Percentiles rank a stretch among this genome's conserved stretches.
These are phyloP conservation scores for Dichotomopilus funicola DNA, from an alignment of 2,329 filamentous ascomycete genomes.

Conservation along the genomic window DNA sequence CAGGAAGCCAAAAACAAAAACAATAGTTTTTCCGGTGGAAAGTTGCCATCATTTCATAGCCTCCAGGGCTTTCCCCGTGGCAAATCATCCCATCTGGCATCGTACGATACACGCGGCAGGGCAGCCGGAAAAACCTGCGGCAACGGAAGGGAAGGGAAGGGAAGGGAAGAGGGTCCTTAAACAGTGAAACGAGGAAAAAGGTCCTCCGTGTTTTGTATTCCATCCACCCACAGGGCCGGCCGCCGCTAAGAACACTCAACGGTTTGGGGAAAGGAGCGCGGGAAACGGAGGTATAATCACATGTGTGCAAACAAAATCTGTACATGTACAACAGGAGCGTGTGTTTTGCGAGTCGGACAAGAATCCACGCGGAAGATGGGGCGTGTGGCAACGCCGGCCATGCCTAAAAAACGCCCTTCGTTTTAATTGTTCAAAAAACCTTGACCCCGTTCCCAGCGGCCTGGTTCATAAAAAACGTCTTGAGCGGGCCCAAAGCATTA, in stretches of 20 bases:
- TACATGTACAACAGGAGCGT: slow-evolving; percentile 13
- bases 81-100: slow-evolving; percentile 3
- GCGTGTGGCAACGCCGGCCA: neutral
- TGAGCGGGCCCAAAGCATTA: slow-evolving; percentile 66
- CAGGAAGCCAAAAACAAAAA: too few species aligned
- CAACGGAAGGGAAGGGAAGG: too few species aligned
- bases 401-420: too few species aligned
- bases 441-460: slow-evolving; percentile 51
- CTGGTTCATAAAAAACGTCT: slow-evolving; percentile 79
- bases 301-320: slow-evolving; percentile 13
- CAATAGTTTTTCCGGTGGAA: too few species aligned
- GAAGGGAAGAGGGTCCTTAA: too few species aligned
- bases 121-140: neutral
- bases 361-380: slow-evolving; percentile 9
- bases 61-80: neutral
- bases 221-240: neutral
- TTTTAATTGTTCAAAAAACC: slow-evolving; percentile 29
- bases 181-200: neutral
- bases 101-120: neutral
- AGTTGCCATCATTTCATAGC: neutral
- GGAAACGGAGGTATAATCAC: slow-evolving; percentile 5
- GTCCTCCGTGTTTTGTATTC: neutral
- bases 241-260: neutral
- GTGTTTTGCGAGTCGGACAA: neutral
- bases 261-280: neutral